A percentile compares a stretch with the other conserved stretches of the same genome.
These are phyloP conservation scores for Mrakia gelida DNA, from an alignment of 768 basidiomycete species.

Conservation along the genomic window DNA sequence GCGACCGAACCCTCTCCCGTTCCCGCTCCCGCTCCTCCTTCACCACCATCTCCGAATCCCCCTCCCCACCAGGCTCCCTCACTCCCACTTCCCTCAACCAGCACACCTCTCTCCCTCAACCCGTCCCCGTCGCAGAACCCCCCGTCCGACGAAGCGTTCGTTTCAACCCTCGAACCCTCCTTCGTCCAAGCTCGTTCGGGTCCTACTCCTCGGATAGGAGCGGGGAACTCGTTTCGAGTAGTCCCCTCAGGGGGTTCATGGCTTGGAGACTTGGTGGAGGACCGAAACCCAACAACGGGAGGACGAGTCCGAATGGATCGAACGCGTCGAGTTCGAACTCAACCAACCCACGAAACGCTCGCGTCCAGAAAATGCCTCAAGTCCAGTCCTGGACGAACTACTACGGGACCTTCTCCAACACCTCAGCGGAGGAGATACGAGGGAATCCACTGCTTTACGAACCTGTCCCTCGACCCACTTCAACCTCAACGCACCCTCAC, in stretches of 20 bases:
- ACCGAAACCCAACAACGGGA: neutral
- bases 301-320: neutral
- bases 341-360: neutral
- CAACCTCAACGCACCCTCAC: neutral
- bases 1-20: neutral
- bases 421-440: neutral
- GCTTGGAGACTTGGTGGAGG: constrained; percentile 17
- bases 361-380: neutral
- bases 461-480: neutral
- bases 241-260: constrained; percentile 5
- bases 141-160: neutral
- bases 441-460: constrained; percentile 3
- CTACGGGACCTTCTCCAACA: constrained; percentile 4
- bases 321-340: neutral
- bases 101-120: neutral
- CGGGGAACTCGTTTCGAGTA: constrained; percentile 7
- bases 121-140: neutral
- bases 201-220: constrained; percentile 13
- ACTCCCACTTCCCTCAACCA: neutral
- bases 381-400: constrained; percentile 4
- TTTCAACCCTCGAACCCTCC: constrained; percentile 18
- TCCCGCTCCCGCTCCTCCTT: constrained; percentile 8
- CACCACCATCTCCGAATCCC: constrained; percentile 5
- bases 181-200: neutral
- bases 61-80: neutral